Evolutionary conservation across 1,284 basidiomycete species (phyloP).

Genomic region (Anthracocystis setariae): DNA sequence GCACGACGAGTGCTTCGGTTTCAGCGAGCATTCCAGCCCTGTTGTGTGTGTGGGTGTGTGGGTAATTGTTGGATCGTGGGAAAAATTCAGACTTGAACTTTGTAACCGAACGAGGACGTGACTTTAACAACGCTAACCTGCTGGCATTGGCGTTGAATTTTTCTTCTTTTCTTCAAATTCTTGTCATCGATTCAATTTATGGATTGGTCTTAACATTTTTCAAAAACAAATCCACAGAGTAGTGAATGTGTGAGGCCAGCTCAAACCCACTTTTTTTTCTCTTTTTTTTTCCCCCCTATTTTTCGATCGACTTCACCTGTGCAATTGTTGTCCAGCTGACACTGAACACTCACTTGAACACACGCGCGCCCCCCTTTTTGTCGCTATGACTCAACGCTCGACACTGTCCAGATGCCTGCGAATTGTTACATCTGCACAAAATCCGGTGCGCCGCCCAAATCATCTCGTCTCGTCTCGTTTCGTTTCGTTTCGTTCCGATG

Average conservation of each 20-base stretch:
- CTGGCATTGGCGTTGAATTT: conserved; percentile 3
- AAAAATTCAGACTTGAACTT: not conserved
- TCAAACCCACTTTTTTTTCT: not conserved
- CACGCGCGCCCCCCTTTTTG: too few species aligned
- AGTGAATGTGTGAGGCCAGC: too few species aligned
- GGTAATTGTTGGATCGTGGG: too few species aligned
- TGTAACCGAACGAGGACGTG: not conserved
- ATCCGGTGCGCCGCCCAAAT: conserved; percentile 1
- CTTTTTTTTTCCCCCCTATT: too few species aligned
- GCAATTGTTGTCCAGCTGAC: conserved; percentile 15
- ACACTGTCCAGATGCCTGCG: conserved; percentile 25
- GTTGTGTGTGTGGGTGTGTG: too few species aligned
- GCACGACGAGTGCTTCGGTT: too few species aligned
- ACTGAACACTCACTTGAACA: too few species aligned
- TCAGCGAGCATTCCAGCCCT: too few species aligned
- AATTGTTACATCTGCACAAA: conserved; percentile 28
- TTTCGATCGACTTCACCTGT: not conserved
- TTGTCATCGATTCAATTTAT: conserved; percentile 1
- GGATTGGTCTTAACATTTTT: conserved; percentile 1
- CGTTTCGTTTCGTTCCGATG: too few species aligned
- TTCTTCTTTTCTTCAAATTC: not conserved
- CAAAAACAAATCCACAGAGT: not conserved
- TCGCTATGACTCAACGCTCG: too few species aligned
- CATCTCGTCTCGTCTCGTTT: not conserved
- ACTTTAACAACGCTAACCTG: conserved; percentile 9